Evolutionary conservation across 768 basidiomycete species (phyloP).

Genomic region (Tricholoma furcatifolium): DNA sequence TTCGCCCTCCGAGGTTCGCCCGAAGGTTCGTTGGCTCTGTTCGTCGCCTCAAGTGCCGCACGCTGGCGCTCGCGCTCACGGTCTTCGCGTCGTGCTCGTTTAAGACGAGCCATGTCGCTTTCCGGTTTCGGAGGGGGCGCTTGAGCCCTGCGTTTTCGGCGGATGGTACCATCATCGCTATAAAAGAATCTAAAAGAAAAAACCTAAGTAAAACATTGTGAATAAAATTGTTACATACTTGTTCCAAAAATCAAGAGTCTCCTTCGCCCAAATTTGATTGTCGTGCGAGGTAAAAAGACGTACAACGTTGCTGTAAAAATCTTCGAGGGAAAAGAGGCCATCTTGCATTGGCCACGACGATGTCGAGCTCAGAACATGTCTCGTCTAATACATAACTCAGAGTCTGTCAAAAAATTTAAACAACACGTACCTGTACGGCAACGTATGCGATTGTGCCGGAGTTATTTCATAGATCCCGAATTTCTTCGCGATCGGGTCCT

Average conservation of each 20-base stretch:
- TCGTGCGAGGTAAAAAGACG: not conserved
- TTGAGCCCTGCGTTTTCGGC: not conserved
- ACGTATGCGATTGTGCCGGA: not conserved
- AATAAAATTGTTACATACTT: not conserved
- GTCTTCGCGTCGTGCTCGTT: not conserved
- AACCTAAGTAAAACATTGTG: not conserved
- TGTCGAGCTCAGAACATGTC: not conserved
- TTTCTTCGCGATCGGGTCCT: not conserved
- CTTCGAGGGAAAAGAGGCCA: not conserved
- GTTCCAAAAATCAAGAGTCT: not conserved
- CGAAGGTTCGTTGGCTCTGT: not conserved
- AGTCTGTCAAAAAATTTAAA: not conserved
- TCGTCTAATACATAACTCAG: not conserved
- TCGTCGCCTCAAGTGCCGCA: not conserved
- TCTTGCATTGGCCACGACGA: not conserved
- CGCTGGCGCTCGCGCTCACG: too few species aligned
- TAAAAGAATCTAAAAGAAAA: not conserved
- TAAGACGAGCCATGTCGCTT: not conserved
- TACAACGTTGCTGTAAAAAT: not conserved
- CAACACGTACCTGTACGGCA: not conserved
- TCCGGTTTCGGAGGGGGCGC: not conserved
- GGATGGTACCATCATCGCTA: not conserved
- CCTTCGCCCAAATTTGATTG: not conserved
- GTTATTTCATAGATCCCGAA: not conserved
- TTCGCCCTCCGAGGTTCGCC: not conserved